Evolutionary conservation across 257 asterid species (phyloP), one percentile per base, ranked within the genome.

Genomic region (Pogostemon cablin): DNA sequence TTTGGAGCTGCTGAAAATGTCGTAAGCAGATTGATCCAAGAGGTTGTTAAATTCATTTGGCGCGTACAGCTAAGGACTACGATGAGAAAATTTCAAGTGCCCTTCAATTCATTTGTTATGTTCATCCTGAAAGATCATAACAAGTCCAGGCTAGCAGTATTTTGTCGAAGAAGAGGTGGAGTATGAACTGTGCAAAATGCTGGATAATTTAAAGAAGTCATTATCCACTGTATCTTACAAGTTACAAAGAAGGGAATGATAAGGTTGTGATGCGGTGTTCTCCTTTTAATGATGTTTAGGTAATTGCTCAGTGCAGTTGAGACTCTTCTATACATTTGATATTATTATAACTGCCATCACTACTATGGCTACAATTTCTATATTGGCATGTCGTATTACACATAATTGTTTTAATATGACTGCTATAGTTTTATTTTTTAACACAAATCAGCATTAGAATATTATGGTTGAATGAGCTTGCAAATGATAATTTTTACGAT

Each of bases 131-230:
- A 82, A 84, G 77, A 69, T 71, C 73, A 79, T 80, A 77, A 86
- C 92, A 92, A 96, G 96, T 90, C 59, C 79, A 87, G 75, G 93
- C 90, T 44, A 71, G 85, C 69, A 78, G 79, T 79, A 80, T 92
- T 75, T 85, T 68, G 83, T 72, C 41, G 98, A 92, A 82, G 96
- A 88, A 77, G 98, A 92, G 88, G 87, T 84, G 77, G 98, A 92
- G 84, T 81, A 84, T 72, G 95, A 78, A 69, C 81, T 90, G 58
- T 41, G 82, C 46, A 50, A 68, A 68, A 68, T 92, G 82, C 64
- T 91, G 35, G 88, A 89, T 71, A 72, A 60, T 75, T 79, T 92
- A 65, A 72, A 81, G 73, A 83, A 84, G 65, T 75, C 85, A 20
- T 72, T 87, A 61, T 75, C 78, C 59, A 46, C 78, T 40, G 56